Evolutionary conservation across 2,329 filamentous ascomycete species (phyloP).

Genomic region (Cercospora zeae-maydis): DNA sequence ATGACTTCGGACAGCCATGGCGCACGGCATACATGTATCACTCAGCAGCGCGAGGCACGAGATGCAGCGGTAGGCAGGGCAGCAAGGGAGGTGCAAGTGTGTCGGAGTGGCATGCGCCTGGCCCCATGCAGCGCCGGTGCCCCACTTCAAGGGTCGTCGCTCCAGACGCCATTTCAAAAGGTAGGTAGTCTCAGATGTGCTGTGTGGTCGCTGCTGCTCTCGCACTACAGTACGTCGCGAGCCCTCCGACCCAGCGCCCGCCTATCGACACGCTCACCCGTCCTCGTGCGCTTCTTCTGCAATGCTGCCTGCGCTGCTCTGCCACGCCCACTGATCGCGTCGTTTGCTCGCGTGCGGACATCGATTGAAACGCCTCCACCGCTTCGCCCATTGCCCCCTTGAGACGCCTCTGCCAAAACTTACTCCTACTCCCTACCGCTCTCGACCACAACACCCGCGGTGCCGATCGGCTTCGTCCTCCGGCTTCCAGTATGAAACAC

Average conservation of each 20-base stretch:
- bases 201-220: background rate
- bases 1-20: background rate
- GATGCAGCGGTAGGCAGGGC: background rate
- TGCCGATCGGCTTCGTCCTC: background rate
- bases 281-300: background rate
- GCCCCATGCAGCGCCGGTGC: background rate
- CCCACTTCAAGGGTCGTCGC: conserved; percentile 1
- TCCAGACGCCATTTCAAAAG: conserved; percentile 7
- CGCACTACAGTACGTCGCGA: background rate
- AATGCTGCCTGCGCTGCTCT: background rate
- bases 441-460: background rate
- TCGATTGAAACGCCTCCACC: conserved; percentile 1
- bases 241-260: background rate
- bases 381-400: conserved; percentile 1
- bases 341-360: background rate
- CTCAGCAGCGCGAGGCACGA: background rate
- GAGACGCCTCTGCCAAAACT: background rate
- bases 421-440: conserved; percentile 2
- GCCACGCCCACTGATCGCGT: background rate
- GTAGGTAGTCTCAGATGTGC: background rate
- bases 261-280: background rate
- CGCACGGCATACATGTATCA: background rate
- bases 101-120: background rate
- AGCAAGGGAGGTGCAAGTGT: background rate
- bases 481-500: background rate